phyloP scores from a whole-genome alignment of 2,329 filamentous ascomycete genomes.

The Xylariaceae sp. region DNA sequence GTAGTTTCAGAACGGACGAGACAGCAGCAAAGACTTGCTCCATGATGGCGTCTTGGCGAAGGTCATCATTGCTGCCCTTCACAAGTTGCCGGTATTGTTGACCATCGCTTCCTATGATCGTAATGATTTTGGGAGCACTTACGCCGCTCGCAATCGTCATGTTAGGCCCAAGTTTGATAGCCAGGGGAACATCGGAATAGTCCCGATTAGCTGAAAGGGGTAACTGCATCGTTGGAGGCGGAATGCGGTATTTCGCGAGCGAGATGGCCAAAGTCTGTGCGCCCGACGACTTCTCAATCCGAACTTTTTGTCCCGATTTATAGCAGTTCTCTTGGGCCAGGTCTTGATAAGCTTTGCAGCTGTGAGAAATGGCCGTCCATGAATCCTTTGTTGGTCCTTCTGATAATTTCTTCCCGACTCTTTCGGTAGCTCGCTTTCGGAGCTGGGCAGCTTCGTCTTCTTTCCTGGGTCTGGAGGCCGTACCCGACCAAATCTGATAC shows the following conservation, averaged over 20 bases:
- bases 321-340: conserved; percentile 64
- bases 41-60: conserved; percentile 97
- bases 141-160: conserved; percentile 87
- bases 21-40: conserved; percentile 98
- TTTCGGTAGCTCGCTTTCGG: conserved; percentile 66
- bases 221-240: conserved; percentile 85
- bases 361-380: conserved; percentile 68
- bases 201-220: conserved; percentile 66
- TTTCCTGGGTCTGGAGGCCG: conserved; percentile 60
- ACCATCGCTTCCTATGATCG: conserved; percentile 72
- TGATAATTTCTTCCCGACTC: conserved; percentile 57
- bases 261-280: conserved; percentile 59
- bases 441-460: conserved; percentile 71
- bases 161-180: conserved; percentile 63
- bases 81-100: conserved; percentile 81
- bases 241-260: conserved; percentile 63
- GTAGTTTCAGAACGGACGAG: conserved; percentile 79
- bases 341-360: conserved; percentile 60
- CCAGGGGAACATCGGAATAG: conserved; percentile 71
- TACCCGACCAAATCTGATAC: conserved; percentile 90
- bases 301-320: conserved; percentile 61
- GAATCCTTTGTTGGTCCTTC: conserved; percentile 44
- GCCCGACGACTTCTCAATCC: conserved; percentile 54
- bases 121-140: conserved; percentile 90
- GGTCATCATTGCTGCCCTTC: conserved; percentile 92